phyloP scores from a whole-genome alignment of 192 early-diverging fungal genomes.

The Oehlia diaphana region DNA sequence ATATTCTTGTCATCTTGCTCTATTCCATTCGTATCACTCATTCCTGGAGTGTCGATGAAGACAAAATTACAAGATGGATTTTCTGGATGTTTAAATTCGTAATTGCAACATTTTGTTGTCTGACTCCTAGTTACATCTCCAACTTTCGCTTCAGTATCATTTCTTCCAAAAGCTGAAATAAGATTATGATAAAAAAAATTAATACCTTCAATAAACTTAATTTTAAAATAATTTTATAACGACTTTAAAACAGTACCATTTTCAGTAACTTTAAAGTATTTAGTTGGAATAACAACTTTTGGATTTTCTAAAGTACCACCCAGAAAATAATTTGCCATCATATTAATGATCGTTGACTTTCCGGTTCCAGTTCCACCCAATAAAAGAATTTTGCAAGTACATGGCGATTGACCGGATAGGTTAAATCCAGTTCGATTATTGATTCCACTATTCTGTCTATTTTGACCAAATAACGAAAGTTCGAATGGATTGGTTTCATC shows the following conservation, averaged over 20 bases:
- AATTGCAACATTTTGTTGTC: not conserved
- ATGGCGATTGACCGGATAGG: not conserved
- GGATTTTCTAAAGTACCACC: constrained; percentile 1
- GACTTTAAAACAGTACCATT: not conserved
- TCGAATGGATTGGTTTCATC: no score
- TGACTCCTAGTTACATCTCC: constrained; percentile 7
- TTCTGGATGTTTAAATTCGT: not conserved
- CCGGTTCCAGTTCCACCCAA: constrained; percentile 15
- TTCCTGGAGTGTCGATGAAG: constrained; percentile 12
- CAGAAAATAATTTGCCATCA: constrained; percentile 19
- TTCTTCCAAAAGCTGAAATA: constrained; percentile 1
- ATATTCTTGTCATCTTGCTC: constrained; percentile 14
- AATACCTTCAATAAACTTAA: not conserved
- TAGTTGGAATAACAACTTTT: constrained; percentile 10
- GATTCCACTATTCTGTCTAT: no score
- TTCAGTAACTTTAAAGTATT: constrained; percentile 14
- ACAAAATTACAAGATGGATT: constrained; percentile 3
- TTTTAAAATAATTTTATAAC: not conserved
- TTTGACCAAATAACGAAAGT: no score
- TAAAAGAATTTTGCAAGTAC: constrained; percentile 10
- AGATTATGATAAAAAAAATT: no score
- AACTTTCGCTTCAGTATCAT: not conserved
- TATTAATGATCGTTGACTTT: constrained; percentile 18
- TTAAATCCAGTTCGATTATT: not conserved
- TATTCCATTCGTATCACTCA: constrained; percentile 14